Evolutionary conservation across 208 protist genomes (phyloP).

Genomic region (Leishmania arabica): DNA sequence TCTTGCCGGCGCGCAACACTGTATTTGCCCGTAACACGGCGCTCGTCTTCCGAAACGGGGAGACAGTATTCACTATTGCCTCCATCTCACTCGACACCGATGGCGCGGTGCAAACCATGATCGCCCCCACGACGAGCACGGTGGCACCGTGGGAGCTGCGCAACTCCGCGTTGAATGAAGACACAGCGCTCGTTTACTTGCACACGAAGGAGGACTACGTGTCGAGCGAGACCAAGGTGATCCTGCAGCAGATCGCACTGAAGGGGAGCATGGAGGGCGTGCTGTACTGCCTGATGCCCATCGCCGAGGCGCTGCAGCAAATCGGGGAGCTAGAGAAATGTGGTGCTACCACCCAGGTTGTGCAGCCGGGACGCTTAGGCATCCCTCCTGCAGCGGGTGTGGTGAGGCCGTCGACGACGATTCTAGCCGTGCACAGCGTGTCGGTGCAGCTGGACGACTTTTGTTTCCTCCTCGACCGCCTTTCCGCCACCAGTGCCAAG

Average conservation of each 20-base stretch:
- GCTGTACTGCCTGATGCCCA: slow-evolving; percentile 27
- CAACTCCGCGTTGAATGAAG: slow-evolving; percentile 2
- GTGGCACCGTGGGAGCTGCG: slow-evolving; percentile 23
- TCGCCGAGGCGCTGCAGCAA: slow-evolving; percentile 32
- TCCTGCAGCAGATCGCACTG: slow-evolving; percentile 20
- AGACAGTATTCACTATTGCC: slow-evolving; percentile 31
- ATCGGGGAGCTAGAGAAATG: slow-evolving; percentile 19
- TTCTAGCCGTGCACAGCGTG: slow-evolving; percentile 18
- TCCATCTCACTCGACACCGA: slow-evolving; percentile 35
- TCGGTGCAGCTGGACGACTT: slow-evolving; percentile 23
- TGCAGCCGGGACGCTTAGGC: neutral
- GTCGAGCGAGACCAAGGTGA: slow-evolving; percentile 15
- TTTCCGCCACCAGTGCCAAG: slow-evolving; percentile 30
- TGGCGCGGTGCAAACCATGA: slow-evolving; percentile 23
- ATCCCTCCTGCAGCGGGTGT: neutral
- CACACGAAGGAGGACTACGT: slow-evolving; percentile 17
- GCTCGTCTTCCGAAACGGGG: slow-evolving; percentile 38
- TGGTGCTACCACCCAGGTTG: slow-evolving; percentile 2
- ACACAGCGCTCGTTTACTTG: slow-evolving; percentile 26
- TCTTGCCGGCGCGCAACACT: slow-evolving; percentile 40
- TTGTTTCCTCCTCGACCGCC: slow-evolving; percentile 23
- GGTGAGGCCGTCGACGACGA: slow-evolving; percentile 14
- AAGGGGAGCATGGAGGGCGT: slow-evolving; percentile 25
- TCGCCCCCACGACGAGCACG: slow-evolving; percentile 6
- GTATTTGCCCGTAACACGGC: slow-evolving; percentile 24